A percentile compares a stretch with the other conserved stretches of the same genome.
Conservation (phyloP, 1,139 yeast genomes). For the Scheffersomyces titani region DNA sequence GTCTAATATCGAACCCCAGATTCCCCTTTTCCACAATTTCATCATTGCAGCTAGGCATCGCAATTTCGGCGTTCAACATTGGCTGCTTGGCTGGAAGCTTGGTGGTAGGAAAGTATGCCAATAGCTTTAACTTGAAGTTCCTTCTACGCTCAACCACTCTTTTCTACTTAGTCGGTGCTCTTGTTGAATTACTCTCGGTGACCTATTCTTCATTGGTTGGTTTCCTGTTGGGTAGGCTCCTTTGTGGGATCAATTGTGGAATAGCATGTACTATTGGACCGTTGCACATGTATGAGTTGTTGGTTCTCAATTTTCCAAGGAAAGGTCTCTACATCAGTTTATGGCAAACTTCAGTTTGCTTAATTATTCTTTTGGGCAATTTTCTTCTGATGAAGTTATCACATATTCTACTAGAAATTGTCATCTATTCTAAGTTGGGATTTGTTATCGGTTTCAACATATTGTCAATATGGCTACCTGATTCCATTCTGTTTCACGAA, state of each 20-base stretch:
- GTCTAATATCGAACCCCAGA: constrained; percentile 12
- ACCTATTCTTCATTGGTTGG: constrained; percentile 8
- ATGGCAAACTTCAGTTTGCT: constrained; percentile 25
- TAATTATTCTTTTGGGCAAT: constrained; percentile 24
- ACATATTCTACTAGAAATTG: constrained; percentile 1
- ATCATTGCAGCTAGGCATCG: constrained; percentile 17
- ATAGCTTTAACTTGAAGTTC: constrained; percentile 6
- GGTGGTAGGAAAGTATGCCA: constrained; percentile 11
- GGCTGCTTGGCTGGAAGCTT: constrained; percentile 32
- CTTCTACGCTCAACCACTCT: constrained; percentile 9
- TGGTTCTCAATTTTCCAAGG: constrained; percentile 11
- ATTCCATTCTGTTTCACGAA: constrained; percentile 6
- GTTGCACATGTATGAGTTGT: constrained; percentile 23
- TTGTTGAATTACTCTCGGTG: constrained; percentile 13
- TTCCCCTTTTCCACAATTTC: constrained; percentile 8
- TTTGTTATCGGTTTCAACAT: constrained; percentile 8
- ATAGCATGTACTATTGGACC: constrained; percentile 28
- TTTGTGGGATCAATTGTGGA: constrained; percentile 30
- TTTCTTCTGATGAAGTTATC: background rate
- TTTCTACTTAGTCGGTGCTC: constrained; percentile 17
- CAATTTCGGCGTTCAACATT: constrained; percentile 28
- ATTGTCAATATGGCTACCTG: constrained; percentile 11
- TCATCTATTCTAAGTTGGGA: constrained; percentile 9
- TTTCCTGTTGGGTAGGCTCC: constrained; percentile 21
- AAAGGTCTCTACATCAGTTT: constrained; percentile 23